phyloP scores from a whole-genome alignment of 805 yeast species.

The Torulaspora indica region DNA sequence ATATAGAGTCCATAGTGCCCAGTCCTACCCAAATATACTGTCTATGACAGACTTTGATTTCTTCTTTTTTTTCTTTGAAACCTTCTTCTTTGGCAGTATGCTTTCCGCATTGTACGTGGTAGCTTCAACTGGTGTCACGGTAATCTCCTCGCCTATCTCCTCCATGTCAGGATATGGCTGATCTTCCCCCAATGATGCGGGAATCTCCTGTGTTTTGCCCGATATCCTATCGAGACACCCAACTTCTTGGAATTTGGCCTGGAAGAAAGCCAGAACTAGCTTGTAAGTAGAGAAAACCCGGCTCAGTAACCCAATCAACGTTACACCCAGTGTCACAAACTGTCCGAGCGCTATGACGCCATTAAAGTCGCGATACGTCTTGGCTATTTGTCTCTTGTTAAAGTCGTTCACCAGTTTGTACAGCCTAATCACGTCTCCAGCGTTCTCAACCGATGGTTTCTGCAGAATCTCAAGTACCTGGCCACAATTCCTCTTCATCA shows the following conservation, averaged over 20 bases:
- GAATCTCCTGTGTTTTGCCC: background rate
- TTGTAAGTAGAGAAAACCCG: conserved; percentile 37
- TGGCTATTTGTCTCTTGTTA: conserved; percentile 40
- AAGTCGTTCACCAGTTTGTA: conserved; percentile 25
- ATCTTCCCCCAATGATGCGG: background rate
- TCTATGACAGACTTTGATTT: conserved; percentile 61
- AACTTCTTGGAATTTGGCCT: conserved; percentile 21
- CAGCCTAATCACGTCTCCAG: conserved; percentile 12
- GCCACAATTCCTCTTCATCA: conserved; percentile 51
- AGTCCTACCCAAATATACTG: conserved; percentile 60
- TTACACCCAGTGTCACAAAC: conserved; percentile 67
- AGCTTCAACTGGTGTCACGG: background rate
- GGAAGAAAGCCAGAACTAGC: conserved; percentile 16
- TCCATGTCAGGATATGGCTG: conserved; percentile 15
- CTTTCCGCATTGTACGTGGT: background rate
- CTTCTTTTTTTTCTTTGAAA: conserved; percentile 37
- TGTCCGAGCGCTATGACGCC: conserved; percentile 71
- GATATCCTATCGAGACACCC: conserved; percentile 14
- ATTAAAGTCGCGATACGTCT: conserved; percentile 58
- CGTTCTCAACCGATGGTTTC: conserved; percentile 31
- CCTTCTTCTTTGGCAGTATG: background rate
- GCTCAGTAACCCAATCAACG: conserved; percentile 54
- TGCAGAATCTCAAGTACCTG: conserved; percentile 19
- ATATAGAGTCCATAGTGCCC: conserved; percentile 2
- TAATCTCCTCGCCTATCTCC: conserved; percentile 34